A percentile compares a stretch with the other conserved stretches of the same genome.
These are phyloP conservation scores for Volvox carteri DNA, from an alignment of 163 green algal genomes.

Conservation along the genomic window DNA sequence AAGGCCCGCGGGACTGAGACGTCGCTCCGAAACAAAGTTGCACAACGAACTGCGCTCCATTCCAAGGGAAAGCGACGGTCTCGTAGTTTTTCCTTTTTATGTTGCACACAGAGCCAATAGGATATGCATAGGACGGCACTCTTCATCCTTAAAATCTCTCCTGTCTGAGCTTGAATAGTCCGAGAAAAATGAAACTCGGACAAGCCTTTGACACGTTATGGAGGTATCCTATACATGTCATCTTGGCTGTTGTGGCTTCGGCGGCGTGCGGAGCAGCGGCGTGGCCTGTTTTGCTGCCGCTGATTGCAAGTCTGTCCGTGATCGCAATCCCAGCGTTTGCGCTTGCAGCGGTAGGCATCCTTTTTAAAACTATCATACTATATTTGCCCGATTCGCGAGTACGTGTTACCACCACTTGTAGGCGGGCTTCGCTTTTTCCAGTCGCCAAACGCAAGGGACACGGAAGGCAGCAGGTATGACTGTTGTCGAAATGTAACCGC, in stretches of 20 bases:
- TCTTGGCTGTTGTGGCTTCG: not conserved
- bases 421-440: slow-evolving; percentile 10
- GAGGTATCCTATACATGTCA: not conserved
- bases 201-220: not conserved
- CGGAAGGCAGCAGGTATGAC: not conserved
- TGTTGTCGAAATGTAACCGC: too few relatives aligned
- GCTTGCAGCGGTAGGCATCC: slow-evolving; percentile 3
- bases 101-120: too few relatives aligned
- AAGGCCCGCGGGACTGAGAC: too few relatives aligned
- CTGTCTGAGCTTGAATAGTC: not conserved
- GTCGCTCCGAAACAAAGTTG: too few relatives aligned
- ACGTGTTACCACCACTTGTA: not conserved
- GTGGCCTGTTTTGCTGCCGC: not conserved
- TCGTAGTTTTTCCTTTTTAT: too few relatives aligned
- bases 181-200: slow-evolving; percentile 3
- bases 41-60: too few relatives aligned
- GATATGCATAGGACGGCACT: too few relatives aligned
- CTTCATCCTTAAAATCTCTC: too few relatives aligned
- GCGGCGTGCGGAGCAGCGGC: not conserved
- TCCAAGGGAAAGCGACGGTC: too few relatives aligned
- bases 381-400: not conserved
- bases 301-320: not conserved
- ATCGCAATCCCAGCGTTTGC: slow-evolving; percentile 13
- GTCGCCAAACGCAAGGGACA: not conserved
- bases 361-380: not conserved